phyloP scores from a whole-genome alignment of 2,329 filamentous ascomycete species.

The Pseudogymnoascus sp. region DNA sequence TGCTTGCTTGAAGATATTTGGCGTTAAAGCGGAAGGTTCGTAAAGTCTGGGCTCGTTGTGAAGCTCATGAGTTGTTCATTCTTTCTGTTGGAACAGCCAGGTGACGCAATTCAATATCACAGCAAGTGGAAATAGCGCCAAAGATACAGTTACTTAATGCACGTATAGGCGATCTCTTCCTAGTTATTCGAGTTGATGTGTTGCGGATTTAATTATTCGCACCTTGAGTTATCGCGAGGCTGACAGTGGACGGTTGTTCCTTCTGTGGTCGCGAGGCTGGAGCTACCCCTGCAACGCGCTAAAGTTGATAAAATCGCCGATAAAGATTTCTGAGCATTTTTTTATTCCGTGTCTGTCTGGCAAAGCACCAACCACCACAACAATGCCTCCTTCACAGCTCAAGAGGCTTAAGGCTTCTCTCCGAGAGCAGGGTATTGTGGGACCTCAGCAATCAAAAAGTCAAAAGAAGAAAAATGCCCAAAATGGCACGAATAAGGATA shows the following conservation, averaged over 20 bases:
- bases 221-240: background rate
- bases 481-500: conserved; percentile 59
- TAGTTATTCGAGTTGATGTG: background rate
- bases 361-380: conserved; percentile 19
- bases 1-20: background rate
- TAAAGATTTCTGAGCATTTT: conserved; percentile 21
- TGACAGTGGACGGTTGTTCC: background rate
- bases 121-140: background rate
- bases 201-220: background rate
- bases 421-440: conserved; percentile 79
- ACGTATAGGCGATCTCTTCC: background rate
- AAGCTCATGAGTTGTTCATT: background rate
- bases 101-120: background rate
- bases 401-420: conserved; percentile 92
- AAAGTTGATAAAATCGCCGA: conserved; percentile 3
- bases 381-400: conserved; percentile 91
- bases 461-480: conserved; percentile 70
- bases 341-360: conserved; percentile 9
- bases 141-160: no score
- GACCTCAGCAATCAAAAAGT: conserved; percentile 92
- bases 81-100: no score
- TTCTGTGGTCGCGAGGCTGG: background rate
- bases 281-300: conserved; percentile 9
- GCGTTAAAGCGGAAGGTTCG: background rate
- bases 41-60: background rate